phyloP scores from a whole-genome alignment of 768 basidiomycete species.

The Pisolithus microcarpus region DNA sequence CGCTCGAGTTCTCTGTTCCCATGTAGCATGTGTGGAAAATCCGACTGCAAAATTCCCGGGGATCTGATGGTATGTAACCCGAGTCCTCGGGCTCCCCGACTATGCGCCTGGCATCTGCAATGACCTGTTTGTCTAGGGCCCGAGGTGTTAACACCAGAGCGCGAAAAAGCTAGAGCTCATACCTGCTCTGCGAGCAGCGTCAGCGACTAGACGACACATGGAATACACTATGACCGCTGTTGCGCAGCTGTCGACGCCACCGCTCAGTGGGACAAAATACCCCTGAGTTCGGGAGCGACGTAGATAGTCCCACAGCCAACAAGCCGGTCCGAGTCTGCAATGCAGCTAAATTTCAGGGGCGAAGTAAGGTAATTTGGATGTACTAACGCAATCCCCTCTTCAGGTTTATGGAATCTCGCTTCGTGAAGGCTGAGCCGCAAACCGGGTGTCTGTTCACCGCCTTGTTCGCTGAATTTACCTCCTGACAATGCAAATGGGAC shows the following conservation, averaged over 20 bases:
- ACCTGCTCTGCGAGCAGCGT: slow-evolving; percentile 73
- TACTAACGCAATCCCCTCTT: slow-evolving; percentile 96
- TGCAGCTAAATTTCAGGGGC: not conserved
- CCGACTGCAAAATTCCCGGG: slow-evolving; percentile 75
- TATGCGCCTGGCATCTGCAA: slow-evolving; percentile 85
- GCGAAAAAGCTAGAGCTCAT: slow-evolving; percentile 14
- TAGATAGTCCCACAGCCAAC: slow-evolving; percentile 99
- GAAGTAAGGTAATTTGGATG: not conserved
- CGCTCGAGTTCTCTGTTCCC: slow-evolving; percentile 94
- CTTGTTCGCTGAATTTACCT: slow-evolving; percentile 62
- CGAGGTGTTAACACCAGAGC: not conserved
- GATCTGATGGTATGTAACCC: slow-evolving; percentile 76
- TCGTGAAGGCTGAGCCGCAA: slow-evolving; percentile 38
- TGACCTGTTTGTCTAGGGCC: slow-evolving; percentile 68
- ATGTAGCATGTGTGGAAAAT: slow-evolving; percentile 99
- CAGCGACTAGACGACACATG: slow-evolving; percentile 88
- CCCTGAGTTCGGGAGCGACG: slow-evolving; percentile 89
- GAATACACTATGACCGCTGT: slow-evolving; percentile 94
- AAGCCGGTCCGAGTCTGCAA: slow-evolving; percentile 85
- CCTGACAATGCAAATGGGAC: slow-evolving; percentile 72
- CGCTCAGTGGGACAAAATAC: slow-evolving; percentile 91
- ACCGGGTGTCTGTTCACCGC: slow-evolving; percentile 42
- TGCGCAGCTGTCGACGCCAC: slow-evolving; percentile 96
- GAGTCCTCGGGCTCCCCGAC: slow-evolving; percentile 78
- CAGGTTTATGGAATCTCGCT: slow-evolving; percentile 67